Evolutionary conservation across 1,284 basidiomycete genomes (phyloP), one percentile per base, ranked within the genome.

Genomic region (Spongispora temasekensis): DNA sequence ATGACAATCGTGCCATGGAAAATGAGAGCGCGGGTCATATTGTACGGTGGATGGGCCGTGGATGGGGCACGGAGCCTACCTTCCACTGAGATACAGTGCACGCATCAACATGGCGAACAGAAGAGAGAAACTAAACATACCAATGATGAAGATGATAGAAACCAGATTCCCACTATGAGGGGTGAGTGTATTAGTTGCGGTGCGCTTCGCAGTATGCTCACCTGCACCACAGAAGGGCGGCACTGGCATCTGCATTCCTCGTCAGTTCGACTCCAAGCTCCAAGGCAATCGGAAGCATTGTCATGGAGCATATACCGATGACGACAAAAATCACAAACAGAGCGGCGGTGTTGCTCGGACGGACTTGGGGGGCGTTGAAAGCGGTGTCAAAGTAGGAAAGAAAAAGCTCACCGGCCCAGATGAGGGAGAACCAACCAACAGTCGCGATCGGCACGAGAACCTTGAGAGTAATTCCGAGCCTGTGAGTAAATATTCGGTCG

Each of bases 181-280:
- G 4, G 23, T 69, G 31, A 69, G 60, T 17, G 2, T 17, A n/a
- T n/a, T n/a, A 23, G 10, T 21, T 46, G 1, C 37, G n/a, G 4
- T 28, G 27, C 3, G 10, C 2, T n/a, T 25, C 8, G 31, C 35
- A 58, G 10, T 17, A 57, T 17, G 78, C 84, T 60, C 69, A 88
- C 85, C 78, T 75, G 71, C 86, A 85, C 90, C 90, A 93, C 25
- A 93, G 68, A 28, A 91, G 70, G 1, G 91, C 88, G 1, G 90
- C 83, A 62, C 89, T 91, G 1, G 83, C 86, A 62, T 91, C 89
- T 3, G 91, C 83, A 67, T 91, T 92, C 60, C 88, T 80, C 15
- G 90, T 91, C 31, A 93, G 70, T 71, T 94, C 91, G 48, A 86
- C 88, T 12, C 81, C 87, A 27, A 94, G 82, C 69, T 94, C 91